Evolutionary conservation across 345 rosid genomes (phyloP), one percentile per base, ranked within the genome.

Genomic region (Camelina neglecta): DNA sequence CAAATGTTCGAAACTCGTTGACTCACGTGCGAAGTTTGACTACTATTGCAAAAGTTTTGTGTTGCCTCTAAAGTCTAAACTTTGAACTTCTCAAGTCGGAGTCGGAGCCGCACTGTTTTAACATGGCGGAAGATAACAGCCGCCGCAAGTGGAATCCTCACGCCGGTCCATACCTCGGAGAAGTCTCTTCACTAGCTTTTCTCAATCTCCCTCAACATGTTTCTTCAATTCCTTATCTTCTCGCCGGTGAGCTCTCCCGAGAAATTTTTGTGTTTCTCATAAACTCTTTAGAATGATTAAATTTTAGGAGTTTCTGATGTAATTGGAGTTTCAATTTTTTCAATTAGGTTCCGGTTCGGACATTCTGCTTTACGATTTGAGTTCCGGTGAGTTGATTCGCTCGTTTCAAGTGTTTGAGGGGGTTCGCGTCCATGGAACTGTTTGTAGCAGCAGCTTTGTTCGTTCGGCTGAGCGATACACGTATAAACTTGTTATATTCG

Each of bases 341-440:
- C 11, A 54, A 56, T 54, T 85, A 91, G 97, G 98, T 72, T 86
- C 93, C 4, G 97, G 99, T 58, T 92, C 98, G 54, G 89, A 87
- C 77, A 68, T 92, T 11, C 81, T 87, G 49, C 84, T 89, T 49
- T 88, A 87, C 80, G 74, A 87, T 80, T 72, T 95, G 64, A 86
- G 81, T 39, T 73, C 84, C 6, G 85, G 89, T 4, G 82, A 47
- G 18, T 55, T 85, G 73, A 64, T 85, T 64, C 81, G 81, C 10
- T 84, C 93, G 49, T 92, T 95, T 82, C 89, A 76, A 71, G 96
- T 89, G n/a, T 90, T 90, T 63, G 81, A 86, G 16, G 99, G 97
- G 44, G 85, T 92, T 58, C 97, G 97, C 8, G 91, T 95, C 47
- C 99, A 92, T 62, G 99, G 97, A 16, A 83, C 92, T 72, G 77